A percentile compares a stretch with the other conserved stretches of the same genome.
Conservation (phyloP, 345 rosid genomes). For the Pelargonium nanum region DNA sequence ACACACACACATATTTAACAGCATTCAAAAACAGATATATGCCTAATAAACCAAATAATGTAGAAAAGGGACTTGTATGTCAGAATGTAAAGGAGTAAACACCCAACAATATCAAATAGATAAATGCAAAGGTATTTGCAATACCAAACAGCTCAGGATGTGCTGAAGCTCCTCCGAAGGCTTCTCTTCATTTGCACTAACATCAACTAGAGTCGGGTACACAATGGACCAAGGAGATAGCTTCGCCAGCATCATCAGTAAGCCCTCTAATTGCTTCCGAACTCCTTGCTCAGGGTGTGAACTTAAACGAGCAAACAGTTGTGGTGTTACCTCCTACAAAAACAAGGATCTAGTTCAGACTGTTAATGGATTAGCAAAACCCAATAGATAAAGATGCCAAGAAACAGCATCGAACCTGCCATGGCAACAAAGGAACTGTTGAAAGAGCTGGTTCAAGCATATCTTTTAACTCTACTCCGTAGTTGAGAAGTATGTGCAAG, state of each 20-base stretch:
- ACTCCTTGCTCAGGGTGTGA: constrained; percentile 81
- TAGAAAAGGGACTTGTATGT: constrained; percentile 5
- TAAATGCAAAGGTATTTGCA: constrained; percentile 10
- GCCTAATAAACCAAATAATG: constrained; percentile 1
- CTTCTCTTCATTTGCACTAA: constrained; percentile 56
- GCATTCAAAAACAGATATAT: constrained; percentile 3
- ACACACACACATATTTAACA: neutral
- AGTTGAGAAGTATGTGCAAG: constrained; percentile 71
- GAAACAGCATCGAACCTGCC: constrained; percentile 52
- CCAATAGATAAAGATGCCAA: constrained; percentile 5
- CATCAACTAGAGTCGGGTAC: constrained; percentile 78
- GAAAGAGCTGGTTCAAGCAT: constrained; percentile 67
- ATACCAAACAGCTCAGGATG: constrained; percentile 72
- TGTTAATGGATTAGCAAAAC: neutral
- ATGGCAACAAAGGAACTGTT: constrained; percentile 62
- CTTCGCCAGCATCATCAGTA: constrained; percentile 71
- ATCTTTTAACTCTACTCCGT: constrained; percentile 77
- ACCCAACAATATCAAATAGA: neutral
- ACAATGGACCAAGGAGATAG: constrained; percentile 82
- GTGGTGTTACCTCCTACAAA: constrained; percentile 77
- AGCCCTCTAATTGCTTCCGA: constrained; percentile 70
- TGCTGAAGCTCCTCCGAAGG: constrained; percentile 78
- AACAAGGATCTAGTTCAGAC: constrained; percentile 12
- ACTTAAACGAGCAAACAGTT: constrained; percentile 79
- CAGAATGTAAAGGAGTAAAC: constrained; percentile 2